Conservation (phyloP, 306 rosid species). For the Citrullus colocynthis region DNA sequence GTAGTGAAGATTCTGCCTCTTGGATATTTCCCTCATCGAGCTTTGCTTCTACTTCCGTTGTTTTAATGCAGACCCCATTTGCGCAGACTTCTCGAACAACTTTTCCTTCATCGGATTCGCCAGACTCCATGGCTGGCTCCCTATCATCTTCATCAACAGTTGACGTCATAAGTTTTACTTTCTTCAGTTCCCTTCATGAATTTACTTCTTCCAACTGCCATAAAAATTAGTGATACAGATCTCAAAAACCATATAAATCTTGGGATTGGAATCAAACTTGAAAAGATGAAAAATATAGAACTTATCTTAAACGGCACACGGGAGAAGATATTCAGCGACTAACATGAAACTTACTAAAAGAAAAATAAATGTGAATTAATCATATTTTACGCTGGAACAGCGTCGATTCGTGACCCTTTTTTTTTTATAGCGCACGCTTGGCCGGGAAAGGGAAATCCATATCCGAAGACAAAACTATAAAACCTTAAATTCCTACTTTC, state of each 20-base stretch:
- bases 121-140: slow-evolving; percentile 44
- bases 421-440: background rate
- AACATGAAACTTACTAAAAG: background rate
- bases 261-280: background rate
- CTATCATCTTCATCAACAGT: slow-evolving; percentile 12
- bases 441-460: background rate
- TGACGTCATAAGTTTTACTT: slow-evolving; percentile 22
- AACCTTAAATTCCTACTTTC: background rate
- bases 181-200: slow-evolving; percentile 9
- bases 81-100: slow-evolving; percentile 40
- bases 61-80: slow-evolving; percentile 49
- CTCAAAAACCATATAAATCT: background rate
- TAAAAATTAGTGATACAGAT: background rate
- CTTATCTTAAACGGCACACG: background rate
- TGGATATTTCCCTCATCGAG: slow-evolving; percentile 86
- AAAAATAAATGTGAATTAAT: background rate
- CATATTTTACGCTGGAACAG: background rate
- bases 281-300: background rate
- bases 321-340: background rate
- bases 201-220: slow-evolving; percentile 2
- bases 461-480: background rate
- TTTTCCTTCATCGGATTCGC: slow-evolving; percentile 17
- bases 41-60: slow-evolving; percentile 63
- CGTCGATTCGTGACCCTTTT: background rate
- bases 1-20: slow-evolving; percentile 73